Evolutionary conservation across 148 eudicot species (phyloP).

Genomic region (Rhododendron molle): DNA sequence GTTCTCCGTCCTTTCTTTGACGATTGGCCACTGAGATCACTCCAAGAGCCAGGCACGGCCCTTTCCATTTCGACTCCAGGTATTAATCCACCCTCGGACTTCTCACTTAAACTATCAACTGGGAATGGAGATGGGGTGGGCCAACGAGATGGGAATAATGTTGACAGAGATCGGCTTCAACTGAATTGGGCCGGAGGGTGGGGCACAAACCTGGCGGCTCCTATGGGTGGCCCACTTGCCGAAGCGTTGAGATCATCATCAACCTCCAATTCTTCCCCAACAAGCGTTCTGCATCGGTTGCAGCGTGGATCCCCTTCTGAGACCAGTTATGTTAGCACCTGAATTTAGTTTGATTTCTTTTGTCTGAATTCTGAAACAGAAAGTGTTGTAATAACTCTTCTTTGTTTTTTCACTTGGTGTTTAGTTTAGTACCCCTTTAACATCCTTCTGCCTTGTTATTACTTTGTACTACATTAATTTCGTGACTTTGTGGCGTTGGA

Average conservation of each 20-base stretch:
- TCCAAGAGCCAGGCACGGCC: slow-evolving; percentile 22
- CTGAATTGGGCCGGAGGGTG: slow-evolving; percentile 31
- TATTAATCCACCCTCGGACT: slow-evolving; percentile 42
- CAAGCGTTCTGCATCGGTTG: slow-evolving; percentile 59
- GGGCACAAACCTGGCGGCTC: slow-evolving; percentile 36
- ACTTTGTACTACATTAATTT: neutral
- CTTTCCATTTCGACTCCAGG: slow-evolving; percentile 58
- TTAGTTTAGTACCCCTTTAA: no score
- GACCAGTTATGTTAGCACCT: slow-evolving; percentile 53
- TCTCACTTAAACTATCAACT: slow-evolving; percentile 60
- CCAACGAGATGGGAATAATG: neutral
- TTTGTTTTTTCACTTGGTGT: neutral
- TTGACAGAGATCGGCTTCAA: slow-evolving; percentile 14
- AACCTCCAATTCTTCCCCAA: slow-evolving; percentile 53
- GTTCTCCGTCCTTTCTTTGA: slow-evolving; percentile 68
- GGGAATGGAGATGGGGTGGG: slow-evolving; percentile 22
- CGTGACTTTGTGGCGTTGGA: neutral
- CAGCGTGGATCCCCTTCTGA: slow-evolving; percentile 21
- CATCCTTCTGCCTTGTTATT: neutral
- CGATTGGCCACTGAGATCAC: slow-evolving; percentile 54
- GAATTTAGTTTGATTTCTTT: neutral
- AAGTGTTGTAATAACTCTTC: neutral
- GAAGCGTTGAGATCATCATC: slow-evolving; percentile 73
- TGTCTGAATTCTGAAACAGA: neutral
- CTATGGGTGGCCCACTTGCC: slow-evolving; percentile 79